Conservation (phyloP, 306 rosid genomes). For the Cucumis melo region DNA sequence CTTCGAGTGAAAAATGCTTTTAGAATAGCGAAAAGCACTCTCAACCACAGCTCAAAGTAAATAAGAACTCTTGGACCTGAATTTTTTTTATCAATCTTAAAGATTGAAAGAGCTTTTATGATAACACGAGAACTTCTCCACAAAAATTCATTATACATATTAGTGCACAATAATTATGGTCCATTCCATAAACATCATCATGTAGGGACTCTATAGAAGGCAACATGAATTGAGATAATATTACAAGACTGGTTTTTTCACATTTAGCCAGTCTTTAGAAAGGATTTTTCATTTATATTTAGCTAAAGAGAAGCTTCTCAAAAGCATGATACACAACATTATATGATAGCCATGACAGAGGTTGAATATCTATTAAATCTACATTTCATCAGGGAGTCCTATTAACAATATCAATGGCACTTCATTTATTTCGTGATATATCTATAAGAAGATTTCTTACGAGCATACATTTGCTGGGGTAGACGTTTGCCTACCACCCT, state of each 20-base stretch:
- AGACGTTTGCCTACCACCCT: slow-evolving; percentile 23
- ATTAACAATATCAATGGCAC: not conserved
- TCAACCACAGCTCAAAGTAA: not conserved
- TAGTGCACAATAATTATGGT: not conserved
- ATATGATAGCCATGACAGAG: not conserved
- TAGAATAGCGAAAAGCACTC: not conserved
- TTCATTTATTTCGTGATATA: slow-evolving; percentile 2
- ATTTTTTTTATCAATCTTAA: too few species aligned
- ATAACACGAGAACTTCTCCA: not conserved
- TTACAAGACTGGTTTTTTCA: not conserved
- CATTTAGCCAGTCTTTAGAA: not conserved
- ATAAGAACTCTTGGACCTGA: not conserved
- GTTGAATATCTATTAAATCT: not conserved
- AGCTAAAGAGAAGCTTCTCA: not conserved
- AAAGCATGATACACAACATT: not conserved
- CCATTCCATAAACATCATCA: not conserved
- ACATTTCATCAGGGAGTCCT: not conserved
- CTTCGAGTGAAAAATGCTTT: not conserved
- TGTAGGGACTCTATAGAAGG: not conserved
- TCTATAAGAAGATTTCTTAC: slow-evolving; percentile 11
- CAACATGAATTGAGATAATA: not conserved
- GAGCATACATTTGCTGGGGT: slow-evolving; percentile 37
- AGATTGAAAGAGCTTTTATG: not conserved
- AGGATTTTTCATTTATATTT: not conserved
- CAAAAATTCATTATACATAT: not conserved